A percentile compares a stretch with the other conserved stretches of the same genome.
These are phyloP conservation scores for Eucalyptus guilfoylei DNA, from an alignment of 345 rosid genomes.

Conservation along the genomic window DNA sequence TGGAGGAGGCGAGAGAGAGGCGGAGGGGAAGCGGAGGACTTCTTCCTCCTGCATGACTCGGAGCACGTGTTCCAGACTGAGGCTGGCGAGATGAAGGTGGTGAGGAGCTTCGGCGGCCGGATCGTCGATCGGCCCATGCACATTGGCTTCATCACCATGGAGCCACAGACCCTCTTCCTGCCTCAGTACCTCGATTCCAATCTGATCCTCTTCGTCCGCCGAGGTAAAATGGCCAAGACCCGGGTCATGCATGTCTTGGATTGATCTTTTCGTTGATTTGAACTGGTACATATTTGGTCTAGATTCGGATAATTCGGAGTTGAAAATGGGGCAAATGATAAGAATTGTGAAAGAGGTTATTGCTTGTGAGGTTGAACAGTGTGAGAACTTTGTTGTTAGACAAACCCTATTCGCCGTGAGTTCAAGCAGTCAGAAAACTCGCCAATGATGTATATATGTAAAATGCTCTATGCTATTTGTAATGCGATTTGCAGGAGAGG, in stretches of 20 bases:
- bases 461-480: neutral
- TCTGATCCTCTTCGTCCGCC: slow-evolving; percentile 58
- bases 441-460: neutral
- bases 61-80: slow-evolving; percentile 54
- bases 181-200: slow-evolving; percentile 82
- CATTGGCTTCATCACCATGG: slow-evolving; percentile 88
- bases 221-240: slow-evolving; percentile 17
- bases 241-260: neutral
- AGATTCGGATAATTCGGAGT: neutral
- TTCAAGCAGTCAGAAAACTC: neutral
- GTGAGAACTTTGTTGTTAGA: neutral
- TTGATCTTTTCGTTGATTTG: neutral
- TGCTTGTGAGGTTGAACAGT: neutral
- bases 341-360: neutral
- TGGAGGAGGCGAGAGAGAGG: neutral
- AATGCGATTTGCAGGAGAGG: slow-evolving; percentile 52
- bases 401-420: neutral
- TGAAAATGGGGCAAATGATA: neutral
- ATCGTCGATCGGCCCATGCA: slow-evolving; percentile 53
- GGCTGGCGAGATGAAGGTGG: slow-evolving; percentile 66
- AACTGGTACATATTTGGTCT: neutral
- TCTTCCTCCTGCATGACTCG: slow-evolving; percentile 45
- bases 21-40: neutral
- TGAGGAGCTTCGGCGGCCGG: slow-evolving; percentile 29
- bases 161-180: slow-evolving; percentile 61